Conservation (phyloP, 1,284 basidiomycete genomes). For the Peniophora sp. region DNA sequence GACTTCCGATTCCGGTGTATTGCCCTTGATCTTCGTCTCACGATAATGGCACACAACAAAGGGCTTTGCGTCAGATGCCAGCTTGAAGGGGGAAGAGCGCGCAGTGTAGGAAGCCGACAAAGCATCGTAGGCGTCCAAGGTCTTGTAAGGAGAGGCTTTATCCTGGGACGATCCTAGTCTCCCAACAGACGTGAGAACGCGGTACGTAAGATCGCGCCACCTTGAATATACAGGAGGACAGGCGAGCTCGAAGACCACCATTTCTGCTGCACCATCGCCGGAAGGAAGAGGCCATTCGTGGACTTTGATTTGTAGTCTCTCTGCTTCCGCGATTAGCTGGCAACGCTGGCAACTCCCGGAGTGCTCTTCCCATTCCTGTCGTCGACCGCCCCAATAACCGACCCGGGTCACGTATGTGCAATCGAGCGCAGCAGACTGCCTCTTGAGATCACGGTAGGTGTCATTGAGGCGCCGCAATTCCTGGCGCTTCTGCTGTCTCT, state of each 20-base stretch:
- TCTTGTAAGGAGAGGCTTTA: not conserved
- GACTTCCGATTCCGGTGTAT: conserved; percentile 9
- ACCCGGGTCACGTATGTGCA: not conserved
- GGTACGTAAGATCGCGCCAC: conserved; percentile 37
- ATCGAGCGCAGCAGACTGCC: not conserved
- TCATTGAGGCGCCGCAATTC: not conserved
- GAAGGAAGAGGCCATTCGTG: not conserved
- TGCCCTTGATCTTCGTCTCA: conserved; percentile 18
- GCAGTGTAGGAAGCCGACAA: not conserved
- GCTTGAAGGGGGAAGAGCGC: conserved; percentile 16
- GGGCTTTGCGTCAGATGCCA: conserved; percentile 33
- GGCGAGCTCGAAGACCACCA: conserved; percentile 35
- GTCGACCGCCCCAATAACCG: not conserved
- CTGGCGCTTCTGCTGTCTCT: not conserved
- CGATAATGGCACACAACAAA: conserved; percentile 31
- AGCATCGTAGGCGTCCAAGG: not conserved
- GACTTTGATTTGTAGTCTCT: not conserved
- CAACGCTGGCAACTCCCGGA: not conserved
- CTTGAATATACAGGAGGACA: conserved; percentile 29
- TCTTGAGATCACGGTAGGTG: not conserved
- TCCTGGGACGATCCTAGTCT: too few species aligned
- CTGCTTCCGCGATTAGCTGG: not conserved
- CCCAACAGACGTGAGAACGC: conserved; percentile 22
- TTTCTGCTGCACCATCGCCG: not conserved
- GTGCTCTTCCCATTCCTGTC: not conserved